These are phyloP conservation scores for Blastobotrys buckinghamii DNA, from an alignment of 1,139 yeast genomes.

Conservation along the genomic window DNA sequence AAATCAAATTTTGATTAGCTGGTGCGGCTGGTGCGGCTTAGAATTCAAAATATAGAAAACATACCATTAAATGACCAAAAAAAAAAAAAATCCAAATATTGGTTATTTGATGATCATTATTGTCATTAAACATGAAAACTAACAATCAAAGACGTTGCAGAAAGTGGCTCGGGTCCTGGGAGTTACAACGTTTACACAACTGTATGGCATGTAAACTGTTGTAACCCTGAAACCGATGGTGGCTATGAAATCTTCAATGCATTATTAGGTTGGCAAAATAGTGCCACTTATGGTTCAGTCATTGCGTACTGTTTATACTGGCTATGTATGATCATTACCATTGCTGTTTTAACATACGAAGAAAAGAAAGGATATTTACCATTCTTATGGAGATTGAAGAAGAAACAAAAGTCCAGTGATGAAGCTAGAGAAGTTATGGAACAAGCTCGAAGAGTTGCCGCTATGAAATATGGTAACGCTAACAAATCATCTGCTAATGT, in stretches of 20 bases:
- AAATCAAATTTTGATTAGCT: no score
- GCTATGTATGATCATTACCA: slow-evolving; percentile 49
- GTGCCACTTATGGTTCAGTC: slow-evolving; percentile 94
- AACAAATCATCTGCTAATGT: neutral
- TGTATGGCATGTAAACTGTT: slow-evolving; percentile 96
- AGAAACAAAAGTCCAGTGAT: slow-evolving; percentile 23
- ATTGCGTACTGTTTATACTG: slow-evolving; percentile 70
- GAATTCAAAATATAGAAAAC: no score
- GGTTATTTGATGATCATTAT: no score
- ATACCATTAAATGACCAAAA: no score
- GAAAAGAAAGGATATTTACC: slow-evolving; percentile 44
- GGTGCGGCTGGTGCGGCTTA: no score
- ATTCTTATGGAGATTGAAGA: slow-evolving; percentile 19
- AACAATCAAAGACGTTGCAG: slow-evolving; percentile 50
- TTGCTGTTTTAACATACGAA: slow-evolving; percentile 48
- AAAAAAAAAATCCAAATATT: no score
- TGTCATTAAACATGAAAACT: no score
- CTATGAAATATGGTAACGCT: slow-evolving; percentile 17
- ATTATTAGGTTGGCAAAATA: slow-evolving; percentile 89
- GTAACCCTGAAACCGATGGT: slow-evolving; percentile 84
- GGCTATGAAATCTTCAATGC: slow-evolving; percentile 95
- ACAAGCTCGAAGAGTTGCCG: slow-evolving; percentile 28
- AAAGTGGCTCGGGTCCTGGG: slow-evolving; percentile 90
- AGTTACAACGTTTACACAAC: slow-evolving; percentile 74
- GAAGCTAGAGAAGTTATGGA: slow-evolving; percentile 30